These are phyloP conservation scores for Pestalotiopsis sp. DNA, from an alignment of 2,329 filamentous ascomycete genomes.

Conservation along the genomic window DNA sequence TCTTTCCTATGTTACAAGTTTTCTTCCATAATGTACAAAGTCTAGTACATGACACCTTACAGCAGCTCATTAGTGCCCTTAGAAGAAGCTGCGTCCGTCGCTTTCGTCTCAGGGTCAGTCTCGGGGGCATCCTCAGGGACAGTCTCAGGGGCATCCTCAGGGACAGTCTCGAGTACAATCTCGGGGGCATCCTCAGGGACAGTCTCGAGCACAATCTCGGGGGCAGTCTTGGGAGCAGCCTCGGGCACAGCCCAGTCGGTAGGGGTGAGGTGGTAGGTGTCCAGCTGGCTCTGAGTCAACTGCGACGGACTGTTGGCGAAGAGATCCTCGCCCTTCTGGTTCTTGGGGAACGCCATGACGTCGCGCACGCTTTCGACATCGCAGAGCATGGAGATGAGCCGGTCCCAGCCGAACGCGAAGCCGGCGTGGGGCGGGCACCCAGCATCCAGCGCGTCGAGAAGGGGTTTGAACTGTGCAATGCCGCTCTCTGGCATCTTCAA, in stretches of 20 bases:
- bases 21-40: neutral
- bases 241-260: neutral
- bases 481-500: conserved; percentile 75
- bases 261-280: conserved; percentile 45
- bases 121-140: too few species aligned
- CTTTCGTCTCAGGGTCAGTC: too few species aligned
- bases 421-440: conserved; percentile 96
- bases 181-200: too few species aligned
- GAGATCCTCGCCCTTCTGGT: conserved; percentile 82
- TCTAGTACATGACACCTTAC: too few species aligned
- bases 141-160: too few species aligned
- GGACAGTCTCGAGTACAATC: too few species aligned
- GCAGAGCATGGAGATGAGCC: conserved; percentile 79
- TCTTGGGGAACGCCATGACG: conserved; percentile 97
- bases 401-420: conserved; percentile 89
- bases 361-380: conserved; percentile 80
- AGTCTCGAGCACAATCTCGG: too few species aligned
- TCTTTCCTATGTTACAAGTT: neutral
- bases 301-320: conserved; percentile 77
- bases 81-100: too few species aligned
- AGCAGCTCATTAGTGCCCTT: too few species aligned
- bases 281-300: conserved; percentile 61
- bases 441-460: conserved; percentile 78
- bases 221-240: too few species aligned
- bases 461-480: conserved; percentile 80